A percentile compares a stretch with the other conserved stretches of the same genome.
Evolutionary conservation across 2,329 filamentous ascomycete genomes (phyloP).

Genomic region (Herpotrichia juniperi): DNA sequence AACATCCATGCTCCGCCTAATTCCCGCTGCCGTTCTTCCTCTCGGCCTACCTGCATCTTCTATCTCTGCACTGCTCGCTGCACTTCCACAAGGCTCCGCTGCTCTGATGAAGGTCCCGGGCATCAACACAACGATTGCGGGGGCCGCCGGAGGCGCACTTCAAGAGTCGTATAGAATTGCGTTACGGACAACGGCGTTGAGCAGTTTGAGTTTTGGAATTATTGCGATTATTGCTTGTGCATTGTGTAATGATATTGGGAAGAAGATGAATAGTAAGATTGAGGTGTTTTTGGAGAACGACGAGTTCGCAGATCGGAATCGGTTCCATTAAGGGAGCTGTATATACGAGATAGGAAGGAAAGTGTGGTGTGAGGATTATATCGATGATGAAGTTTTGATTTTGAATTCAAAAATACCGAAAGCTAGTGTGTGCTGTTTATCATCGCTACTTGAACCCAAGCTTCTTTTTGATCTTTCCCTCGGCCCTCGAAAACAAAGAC

Average conservation of each 20-base stretch:
- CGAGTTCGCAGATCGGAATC: conserved; percentile 16
- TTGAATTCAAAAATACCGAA: too few species aligned
- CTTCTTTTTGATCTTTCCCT: too few species aligned
- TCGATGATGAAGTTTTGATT: too few species aligned
- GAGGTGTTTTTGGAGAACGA: conserved; percentile 19
- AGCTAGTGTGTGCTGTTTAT: too few species aligned
- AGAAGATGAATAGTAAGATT: conserved; percentile 17
- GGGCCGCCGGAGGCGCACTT: conserved; percentile 8
- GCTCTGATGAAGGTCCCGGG: conserved; percentile 9
- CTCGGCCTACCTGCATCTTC: conserved; percentile 6
- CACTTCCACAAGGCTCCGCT: conserved; percentile 8
- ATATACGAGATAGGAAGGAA: too few species aligned
- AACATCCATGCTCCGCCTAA: conserved; percentile 2
- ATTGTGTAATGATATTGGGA: conserved; percentile 15
- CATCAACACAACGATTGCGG: conserved; percentile 8
- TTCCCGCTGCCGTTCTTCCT: conserved; percentile 11
- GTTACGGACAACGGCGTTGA: conserved; percentile 7
- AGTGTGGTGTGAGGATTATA: too few species aligned
- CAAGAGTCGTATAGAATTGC: conserved; percentile 6
- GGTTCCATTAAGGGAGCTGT: conserved; percentile 12
- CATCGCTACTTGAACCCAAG: too few species aligned
- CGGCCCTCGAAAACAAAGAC: too few species aligned
- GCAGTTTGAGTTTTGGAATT: conserved; percentile 13
- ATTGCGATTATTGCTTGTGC: conserved; percentile 11
- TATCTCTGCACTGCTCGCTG: conserved; percentile 3